These are phyloP conservation scores for Chytriomyces sp. DNA, from an alignment of 192 early-diverging fungal species.

Conservation along the genomic window DNA sequence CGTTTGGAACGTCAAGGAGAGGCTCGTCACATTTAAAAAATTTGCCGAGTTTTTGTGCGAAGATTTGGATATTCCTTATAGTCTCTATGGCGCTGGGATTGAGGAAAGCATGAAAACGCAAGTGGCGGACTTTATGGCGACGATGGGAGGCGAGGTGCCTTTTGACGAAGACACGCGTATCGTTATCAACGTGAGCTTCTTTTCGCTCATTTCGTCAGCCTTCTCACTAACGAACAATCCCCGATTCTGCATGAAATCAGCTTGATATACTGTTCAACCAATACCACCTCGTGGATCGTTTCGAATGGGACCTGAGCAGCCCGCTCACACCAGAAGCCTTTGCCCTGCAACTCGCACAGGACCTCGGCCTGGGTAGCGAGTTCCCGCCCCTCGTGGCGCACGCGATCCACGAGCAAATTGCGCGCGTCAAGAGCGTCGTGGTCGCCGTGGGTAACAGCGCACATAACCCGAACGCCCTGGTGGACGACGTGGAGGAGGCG, in stretches of 20 bases:
- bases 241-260: not conserved
- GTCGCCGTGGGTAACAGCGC: not conserved
- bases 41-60: slow-evolving; percentile 84
- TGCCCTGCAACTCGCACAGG: slow-evolving; percentile 62
- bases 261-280: slow-evolving; percentile 33
- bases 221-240: not conserved
- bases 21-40: slow-evolving; percentile 67
- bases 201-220: not conserved
- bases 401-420: slow-evolving; percentile 29
- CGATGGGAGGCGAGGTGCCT: slow-evolving; percentile 12
- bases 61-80: slow-evolving; percentile 65
- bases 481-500: slow-evolving; percentile 5
- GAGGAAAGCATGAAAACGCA: slow-evolving; percentile 62
- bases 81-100: slow-evolving; percentile 55
- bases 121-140: slow-evolving; percentile 47
- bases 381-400: slow-evolving; percentile 77
- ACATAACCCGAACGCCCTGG: not conserved
- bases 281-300: slow-evolving; percentile 58
- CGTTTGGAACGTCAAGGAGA: slow-evolving; percentile 65
- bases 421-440: slow-evolving; percentile 1
- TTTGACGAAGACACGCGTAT: slow-evolving; percentile 25
- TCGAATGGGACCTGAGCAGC: slow-evolving; percentile 88
- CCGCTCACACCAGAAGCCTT: slow-evolving; percentile 72
- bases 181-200: slow-evolving; percentile 22
- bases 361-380: slow-evolving; percentile 79